Evolutionary conservation across 805 yeast species (phyloP), one percentile per base, ranked within the genome.

Genomic region (Priceomyces castillae): DNA sequence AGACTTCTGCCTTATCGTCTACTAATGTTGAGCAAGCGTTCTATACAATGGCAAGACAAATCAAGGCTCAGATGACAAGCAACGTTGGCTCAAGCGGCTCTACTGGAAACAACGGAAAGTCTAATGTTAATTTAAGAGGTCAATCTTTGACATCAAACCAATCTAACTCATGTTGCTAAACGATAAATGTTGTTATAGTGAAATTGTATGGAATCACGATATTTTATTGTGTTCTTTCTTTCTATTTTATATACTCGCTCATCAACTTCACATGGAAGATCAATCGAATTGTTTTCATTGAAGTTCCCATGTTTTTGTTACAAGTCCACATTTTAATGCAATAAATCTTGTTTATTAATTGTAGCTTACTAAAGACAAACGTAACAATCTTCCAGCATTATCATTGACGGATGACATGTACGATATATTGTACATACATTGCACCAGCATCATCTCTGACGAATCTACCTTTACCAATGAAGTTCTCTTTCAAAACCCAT

Each of bases 11-110:
- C 20, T 80, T 90, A 65, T 86, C 86, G 59, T 86, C 97, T 28
- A 89, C 97, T 46, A 94, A 94, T 63, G 99, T 94, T 56, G 99
- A 94, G 68, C 97, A 94, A 69, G 98, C 98, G 10, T 94, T 94
- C 73, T 82, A 88, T 76, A 90, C 97, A 53, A 94, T 94, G 99
- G 96, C 98, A 9, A 86, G 96, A 67, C 97, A 94, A 67, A 94
- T 94, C 64, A 94, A 94, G 76, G 94, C 95, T 52, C 90, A 90
- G 62, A 89, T 94, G 88, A 84, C 92, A 34, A 83, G 74, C 52
- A 69, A 78, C 60, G 78, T 71, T 54, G 76, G 73, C 46, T 66
- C 70, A 10, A 50, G 50, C 25, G 52, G 56, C 17, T 48, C 57
- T 15, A 46, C 45, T 39, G 50, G 56, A 18, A 53, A 59, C 25